Conservation (phyloP, 768 basidiomycete species). For the Mycena sanguinolenta region DNA sequence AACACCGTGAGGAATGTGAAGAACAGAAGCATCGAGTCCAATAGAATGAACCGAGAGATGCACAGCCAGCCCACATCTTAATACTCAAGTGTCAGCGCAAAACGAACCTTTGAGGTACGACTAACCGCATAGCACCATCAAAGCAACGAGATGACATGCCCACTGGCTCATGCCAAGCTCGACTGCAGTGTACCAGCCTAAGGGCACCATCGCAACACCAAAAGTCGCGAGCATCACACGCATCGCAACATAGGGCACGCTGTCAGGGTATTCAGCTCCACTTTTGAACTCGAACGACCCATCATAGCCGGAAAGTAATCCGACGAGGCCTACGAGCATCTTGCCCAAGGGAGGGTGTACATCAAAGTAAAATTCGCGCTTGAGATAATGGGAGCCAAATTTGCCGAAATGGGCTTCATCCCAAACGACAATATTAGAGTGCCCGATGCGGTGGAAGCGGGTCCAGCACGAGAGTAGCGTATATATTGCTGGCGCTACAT, state of each 20-base stretch:
- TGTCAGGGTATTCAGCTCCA: conserved; percentile 84
- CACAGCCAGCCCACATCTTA: conserved; percentile 96
- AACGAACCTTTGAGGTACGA: conserved; percentile 25
- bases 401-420: conserved; percentile 99
- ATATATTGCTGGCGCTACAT: conserved; percentile 85
- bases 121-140: conserved; percentile 94
- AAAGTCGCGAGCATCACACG: conserved; percentile 94
- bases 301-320: conserved; percentile 91
- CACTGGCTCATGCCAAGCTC: conserved; percentile 93
- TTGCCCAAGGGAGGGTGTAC: conserved; percentile 99
- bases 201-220: conserved; percentile 94
- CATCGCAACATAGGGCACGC: conserved; percentile 95
- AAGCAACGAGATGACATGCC: conserved; percentile 91
- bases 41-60: conserved; percentile 96
- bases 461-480: conserved; percentile 96
- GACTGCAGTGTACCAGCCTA: conserved; percentile 96
- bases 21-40: conserved; percentile 99
- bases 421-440: conserved; percentile 91
- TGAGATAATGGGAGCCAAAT: conserved; percentile 98
- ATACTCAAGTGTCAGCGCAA: conserved; percentile 10
- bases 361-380: conserved; percentile 99
- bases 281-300: conserved; percentile 96
- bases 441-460: conserved; percentile 93
- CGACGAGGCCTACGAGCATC: conserved; percentile 97
- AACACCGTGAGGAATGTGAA: conserved; percentile 98